Evolutionary conservation across 768 basidiomycete genomes (phyloP), one percentile per base, ranked within the genome.

Genomic region (Amanita thiersii): DNA sequence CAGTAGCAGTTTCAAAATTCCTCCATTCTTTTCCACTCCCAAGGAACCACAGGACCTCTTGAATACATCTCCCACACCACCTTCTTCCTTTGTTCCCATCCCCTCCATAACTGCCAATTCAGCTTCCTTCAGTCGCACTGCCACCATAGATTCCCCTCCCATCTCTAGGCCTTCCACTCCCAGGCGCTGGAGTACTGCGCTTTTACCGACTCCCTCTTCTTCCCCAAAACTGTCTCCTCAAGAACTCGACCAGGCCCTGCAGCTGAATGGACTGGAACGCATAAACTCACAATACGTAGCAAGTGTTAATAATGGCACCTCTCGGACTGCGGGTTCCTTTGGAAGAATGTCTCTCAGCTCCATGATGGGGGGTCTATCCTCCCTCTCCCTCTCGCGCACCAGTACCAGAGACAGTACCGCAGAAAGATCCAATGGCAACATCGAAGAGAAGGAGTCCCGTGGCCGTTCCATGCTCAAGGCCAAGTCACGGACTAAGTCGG

Each of bases 291-390:
- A 61, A 38, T 57, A 60, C 8, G 52, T 45, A 24, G 48, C 41
- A 19, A 37, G 25, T 7, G 20, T 37, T 50, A 39, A 59, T 40
- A 48, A 56, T 47, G 43, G 57, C 6, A 50, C 55, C 44, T 36
- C 44, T 54, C 52, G 66, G 59, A 49, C 52, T 10, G 56, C 63
- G 8, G 71, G 71, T 26, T 73, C 79, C 0, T 82, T 84, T 53
- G 67, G 74, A 41, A 78, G 75, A 50, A 73, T 70, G 60, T 73
- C 83, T 0, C 66, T 88, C 44, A 77, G 73, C 48, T 71, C 70
- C 24, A 79, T 86, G 78, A 81, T 86, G 63, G 78, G 77, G 26
- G 77, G 78, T 1, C 66, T 84, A 23, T 78, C 81, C 25, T 70
- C 74, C 5, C 70, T 87, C 2, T 71, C 79, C 1, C 69, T 86